Evolutionary conservation across 163 green algal genomes (phyloP).

Genomic region (Prototheca wickerhamii): DNA sequence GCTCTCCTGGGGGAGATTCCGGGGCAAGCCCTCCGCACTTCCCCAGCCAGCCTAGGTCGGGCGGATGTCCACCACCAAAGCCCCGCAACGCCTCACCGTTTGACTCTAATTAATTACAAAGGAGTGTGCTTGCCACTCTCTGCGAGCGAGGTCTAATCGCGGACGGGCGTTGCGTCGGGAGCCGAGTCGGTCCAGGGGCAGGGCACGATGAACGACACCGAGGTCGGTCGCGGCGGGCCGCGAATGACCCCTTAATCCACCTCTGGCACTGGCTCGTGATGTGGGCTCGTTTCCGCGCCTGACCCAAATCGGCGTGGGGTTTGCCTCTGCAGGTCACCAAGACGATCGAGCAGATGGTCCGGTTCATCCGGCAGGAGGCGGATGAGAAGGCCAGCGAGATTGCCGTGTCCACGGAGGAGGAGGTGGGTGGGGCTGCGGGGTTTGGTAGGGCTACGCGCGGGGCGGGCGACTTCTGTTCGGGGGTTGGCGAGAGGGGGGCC

Average conservation of each 20-base stretch:
- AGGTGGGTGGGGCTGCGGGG: constrained; percentile 19
- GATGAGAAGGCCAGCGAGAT: constrained; percentile 99
- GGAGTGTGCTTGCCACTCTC: too few relatives aligned
- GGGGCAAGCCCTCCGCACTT: too few relatives aligned
- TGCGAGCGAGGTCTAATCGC: too few relatives aligned
- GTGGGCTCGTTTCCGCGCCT: not conserved
- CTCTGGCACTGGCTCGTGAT: not conserved
- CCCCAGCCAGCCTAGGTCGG: too few relatives aligned
- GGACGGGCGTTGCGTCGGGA: not conserved
- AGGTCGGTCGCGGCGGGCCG: constrained; percentile 10
- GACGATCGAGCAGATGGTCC: constrained; percentile 35
- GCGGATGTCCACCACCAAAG: too few relatives aligned
- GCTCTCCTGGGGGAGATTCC: too few relatives aligned
- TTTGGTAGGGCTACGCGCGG: not conserved
- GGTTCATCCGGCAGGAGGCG: constrained; percentile 97
- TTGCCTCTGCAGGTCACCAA: constrained; percentile 22
- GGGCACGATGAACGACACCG: constrained; percentile 36
- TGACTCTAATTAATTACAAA: too few relatives aligned
- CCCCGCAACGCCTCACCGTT: too few relatives aligned
- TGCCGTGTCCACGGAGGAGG: constrained; percentile 88
- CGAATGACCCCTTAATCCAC: not conserved
- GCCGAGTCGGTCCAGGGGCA: not conserved
- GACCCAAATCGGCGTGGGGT: not conserved
- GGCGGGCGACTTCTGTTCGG: not conserved
- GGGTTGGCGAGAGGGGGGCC: not conserved